Evolutionary conservation across 768 basidiomycete genomes (phyloP), one percentile per base, ranked within the genome.

Genomic region (Lactarius psammicola): DNA sequence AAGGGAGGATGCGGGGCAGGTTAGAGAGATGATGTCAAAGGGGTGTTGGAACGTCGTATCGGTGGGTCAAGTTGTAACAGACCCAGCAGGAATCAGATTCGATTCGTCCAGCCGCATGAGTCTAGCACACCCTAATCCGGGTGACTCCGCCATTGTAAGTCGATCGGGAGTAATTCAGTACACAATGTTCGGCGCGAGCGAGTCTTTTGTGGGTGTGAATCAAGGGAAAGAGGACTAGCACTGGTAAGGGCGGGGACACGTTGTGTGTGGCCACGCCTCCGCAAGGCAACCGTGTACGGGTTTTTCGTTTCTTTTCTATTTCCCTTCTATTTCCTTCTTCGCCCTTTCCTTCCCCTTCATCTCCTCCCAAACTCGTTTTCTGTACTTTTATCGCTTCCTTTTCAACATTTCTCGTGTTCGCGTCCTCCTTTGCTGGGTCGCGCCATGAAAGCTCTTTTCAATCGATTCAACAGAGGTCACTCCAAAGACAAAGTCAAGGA

Each of bases 371-470:
- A 28, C 44, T 49, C 54, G 42, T 65, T 66, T 62, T 71, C 56
- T 66, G 69, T 64, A 68, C 68, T 68, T 67, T 69, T 66, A 66
- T 64, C 66, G 62, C 63, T 66, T 58, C 63, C 66, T 54, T 62
- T 33, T 62, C 64, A 62, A 68, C 63, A 55, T 64, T 68, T 53
- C 56, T 28, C 51, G 63, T 26, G 1, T 23, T 65, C 67, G 69
- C 65, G 64, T 61, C 60, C 31, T 28, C 40, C 51, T 33, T 26
- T 36, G 11, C 34, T 17, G n/a, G 46, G 44, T 28, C 23, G 30
- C 69, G 67, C 76, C 75, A 94, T 94, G 91, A 93, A 92, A 82
- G 91, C 92, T 53, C 88, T 93, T 71, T 84, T 93, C 76, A 83
- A 84, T 74, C 85, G 90, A 73, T 79, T 93, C 71, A 90, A 90